Evolutionary conservation across 371 early-diverging fungal species (phyloP), one percentile per base, ranked within the genome.

Genomic region (Entomophthora muscae): DNA sequence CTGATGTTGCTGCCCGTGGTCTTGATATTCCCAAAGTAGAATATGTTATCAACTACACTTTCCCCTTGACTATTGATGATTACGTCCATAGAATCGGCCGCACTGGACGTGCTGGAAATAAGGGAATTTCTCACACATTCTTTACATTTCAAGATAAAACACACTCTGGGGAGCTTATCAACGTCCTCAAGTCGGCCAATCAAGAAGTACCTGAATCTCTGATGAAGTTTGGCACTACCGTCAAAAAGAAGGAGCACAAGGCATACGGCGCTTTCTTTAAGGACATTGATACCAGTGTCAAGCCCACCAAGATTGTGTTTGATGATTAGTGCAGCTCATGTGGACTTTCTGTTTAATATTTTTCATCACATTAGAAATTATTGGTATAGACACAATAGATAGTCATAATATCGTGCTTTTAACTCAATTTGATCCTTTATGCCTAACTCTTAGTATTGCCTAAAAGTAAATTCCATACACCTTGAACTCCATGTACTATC

Each of bases 1-100:
- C 97, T 0, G 94, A 93, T 75, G 94, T 95, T 53, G 94, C 90
- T 60, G 89, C 95, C 53, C 83, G 97, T 72, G 98, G 99, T 63
- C 78, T 98, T 66, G 97, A 98, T 76, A 90, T 99, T 66, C 93
- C 96, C 32, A 85, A 92, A 64, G 91, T 99, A n/a, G 90, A 91
- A 66, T 87, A 90, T 69, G 99, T 99, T 13, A 89, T 99, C 75
- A 99, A 98, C 76, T 83, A 90, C 67, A 95, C 96, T 42, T 95
- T 98, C 76, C 99, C 99, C 7, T 75, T 90, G 67, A 93, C 92
- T 56, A 90, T 92, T 63, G 97, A 98, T 69, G 90, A 91, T 66
- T 96, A 89, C 74, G 86, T 93, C 57, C 95, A 93, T 71, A 85
- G 96, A 65, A 89, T 91, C 61, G 99, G 99, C 51, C 85, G 98